A percentile compares a stretch with the other conserved stretches of the same genome.
Conservation (phyloP, 2,329 filamentous ascomycete genomes). For the Leptoxyphium fumago region DNA sequence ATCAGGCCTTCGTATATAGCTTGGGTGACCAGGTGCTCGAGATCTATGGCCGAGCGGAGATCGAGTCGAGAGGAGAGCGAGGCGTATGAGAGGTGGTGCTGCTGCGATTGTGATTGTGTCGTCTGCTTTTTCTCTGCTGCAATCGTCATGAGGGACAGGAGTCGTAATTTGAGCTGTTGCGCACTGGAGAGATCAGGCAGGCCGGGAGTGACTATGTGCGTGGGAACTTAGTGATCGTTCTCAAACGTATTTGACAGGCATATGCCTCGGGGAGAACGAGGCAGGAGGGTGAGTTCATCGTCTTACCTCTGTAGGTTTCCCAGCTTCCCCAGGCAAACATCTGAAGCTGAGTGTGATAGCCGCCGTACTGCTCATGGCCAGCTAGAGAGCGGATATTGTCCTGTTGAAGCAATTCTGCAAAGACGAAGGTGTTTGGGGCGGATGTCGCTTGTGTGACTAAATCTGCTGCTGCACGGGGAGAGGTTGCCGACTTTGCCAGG, state of each 20-base stretch:
- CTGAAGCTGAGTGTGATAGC: slow-evolving; percentile 57
- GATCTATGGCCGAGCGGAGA: slow-evolving; percentile 49
- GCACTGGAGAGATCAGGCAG: slow-evolving; percentile 58
- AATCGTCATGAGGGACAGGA: slow-evolving; percentile 76
- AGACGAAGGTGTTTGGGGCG: slow-evolving; percentile 80
- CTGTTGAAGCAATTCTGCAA: slow-evolving; percentile 77
- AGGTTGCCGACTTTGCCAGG: slow-evolving; percentile 72
- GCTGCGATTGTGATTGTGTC: slow-evolving; percentile 25
- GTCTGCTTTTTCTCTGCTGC: slow-evolving; percentile 38
- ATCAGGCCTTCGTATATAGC: slow-evolving; percentile 79
- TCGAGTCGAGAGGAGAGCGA: slow-evolving; percentile 52
- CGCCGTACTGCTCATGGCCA: slow-evolving; percentile 45
- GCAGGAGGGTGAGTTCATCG: background rate
- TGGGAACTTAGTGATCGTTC: background rate
- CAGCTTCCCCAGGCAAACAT: slow-evolving; percentile 92
- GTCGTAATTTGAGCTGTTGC: slow-evolving; percentile 74
- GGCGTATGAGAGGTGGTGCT: slow-evolving; percentile 52
- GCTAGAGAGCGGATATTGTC: slow-evolving; percentile 63
- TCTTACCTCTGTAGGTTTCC: slow-evolving; percentile 51
- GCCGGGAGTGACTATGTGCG: slow-evolving; percentile 25
- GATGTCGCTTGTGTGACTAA: slow-evolving; percentile 79
- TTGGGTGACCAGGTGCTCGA: slow-evolving; percentile 76
- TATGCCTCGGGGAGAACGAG: slow-evolving; percentile 1
- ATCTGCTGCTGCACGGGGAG: slow-evolving; percentile 71
- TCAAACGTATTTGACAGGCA: background rate